phyloP scores from a whole-genome alignment of 2,329 filamentous ascomycete species.

The Thermochaetoides dissita region DNA sequence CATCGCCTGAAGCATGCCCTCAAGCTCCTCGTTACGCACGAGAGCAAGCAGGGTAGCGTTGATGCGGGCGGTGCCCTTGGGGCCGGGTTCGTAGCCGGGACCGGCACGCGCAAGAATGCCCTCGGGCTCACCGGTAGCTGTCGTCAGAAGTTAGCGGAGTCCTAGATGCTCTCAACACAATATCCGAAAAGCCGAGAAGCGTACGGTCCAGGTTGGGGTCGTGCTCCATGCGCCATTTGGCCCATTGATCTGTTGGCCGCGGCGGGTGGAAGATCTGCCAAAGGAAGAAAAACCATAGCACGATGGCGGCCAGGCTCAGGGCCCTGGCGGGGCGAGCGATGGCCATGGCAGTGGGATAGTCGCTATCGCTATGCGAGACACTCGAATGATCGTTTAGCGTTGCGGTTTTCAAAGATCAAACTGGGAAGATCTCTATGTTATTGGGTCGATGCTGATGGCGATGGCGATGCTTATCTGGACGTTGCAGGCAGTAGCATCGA shows the following conservation, averaged over 20 bases:
- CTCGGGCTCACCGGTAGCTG: conserved; percentile 72
- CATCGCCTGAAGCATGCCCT: conserved; percentile 79
- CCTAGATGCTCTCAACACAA: not conserved
- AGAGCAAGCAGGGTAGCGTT: conserved; percentile 86
- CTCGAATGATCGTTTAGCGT: too few relatives aligned
- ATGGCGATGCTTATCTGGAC: too few relatives aligned
- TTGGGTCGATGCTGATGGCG: not conserved
- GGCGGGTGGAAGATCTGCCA: conserved; percentile 54
- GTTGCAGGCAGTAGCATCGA: too few relatives aligned
- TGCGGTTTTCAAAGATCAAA: too few relatives aligned
- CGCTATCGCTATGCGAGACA: too few relatives aligned
- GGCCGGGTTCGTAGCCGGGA: conserved; percentile 64
- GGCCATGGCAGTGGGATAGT: conserved; percentile 46
- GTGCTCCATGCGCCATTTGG: conserved; percentile 25
- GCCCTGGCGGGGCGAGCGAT: conserved; percentile 74
- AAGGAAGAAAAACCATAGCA: conserved; percentile 66
- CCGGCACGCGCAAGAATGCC: conserved; percentile 61
- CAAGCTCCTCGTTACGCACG: conserved; percentile 81
- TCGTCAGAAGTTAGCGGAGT: conserved; percentile 5
- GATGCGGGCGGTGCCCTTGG: conserved; percentile 65
- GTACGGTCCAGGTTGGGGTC: conserved; percentile 82
- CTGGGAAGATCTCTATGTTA: too few relatives aligned
- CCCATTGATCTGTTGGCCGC: conserved; percentile 23
- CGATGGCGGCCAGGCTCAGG: conserved; percentile 55
- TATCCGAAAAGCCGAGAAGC: conserved; percentile 18